Percentiles rank a stretch among this genome's conserved stretches.
phyloP scores from a whole-genome alignment of 2,329 filamentous ascomycete species.

The Verticillium tricorpus region DNA sequence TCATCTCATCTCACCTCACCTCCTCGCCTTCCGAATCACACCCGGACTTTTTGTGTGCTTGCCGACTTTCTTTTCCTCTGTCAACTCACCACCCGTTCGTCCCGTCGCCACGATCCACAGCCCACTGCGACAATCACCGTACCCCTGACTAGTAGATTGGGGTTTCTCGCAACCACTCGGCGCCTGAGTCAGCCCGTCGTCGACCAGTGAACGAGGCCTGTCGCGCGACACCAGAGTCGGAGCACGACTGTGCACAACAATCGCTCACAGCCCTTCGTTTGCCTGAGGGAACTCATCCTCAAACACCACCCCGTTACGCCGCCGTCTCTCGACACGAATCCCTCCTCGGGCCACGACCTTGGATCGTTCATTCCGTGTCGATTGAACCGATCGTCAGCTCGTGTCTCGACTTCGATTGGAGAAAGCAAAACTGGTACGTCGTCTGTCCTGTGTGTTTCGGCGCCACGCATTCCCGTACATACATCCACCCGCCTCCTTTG shows the following conservation, averaged over 20 bases:
- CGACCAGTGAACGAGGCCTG: not conserved
- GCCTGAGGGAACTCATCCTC: not conserved
- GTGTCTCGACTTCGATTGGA: not conserved
- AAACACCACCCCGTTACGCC: not conserved
- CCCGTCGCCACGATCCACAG: not conserved
- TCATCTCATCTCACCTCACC: not conserved
- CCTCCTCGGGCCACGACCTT: not conserved
- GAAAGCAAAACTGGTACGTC: not conserved
- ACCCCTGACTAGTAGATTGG: not conserved
- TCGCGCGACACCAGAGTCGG: not conserved
- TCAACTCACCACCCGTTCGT: not conserved
- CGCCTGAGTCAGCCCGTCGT: not conserved
- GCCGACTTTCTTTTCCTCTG: conserved; percentile 6
- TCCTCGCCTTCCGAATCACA: not conserved
- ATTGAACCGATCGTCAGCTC: not conserved
- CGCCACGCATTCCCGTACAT: not conserved
- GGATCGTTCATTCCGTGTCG: not conserved
- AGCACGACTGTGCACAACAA: not conserved
- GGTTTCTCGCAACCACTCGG: not conserved
- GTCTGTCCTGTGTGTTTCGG: not conserved
- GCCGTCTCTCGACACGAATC: not conserved
- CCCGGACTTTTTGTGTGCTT: not conserved
- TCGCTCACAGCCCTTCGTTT: not conserved
- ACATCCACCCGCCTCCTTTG: not conserved
- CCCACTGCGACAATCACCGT: not conserved